Conservation (phyloP, 164 flowering plant species). For the Magnolia sinica region DNA sequence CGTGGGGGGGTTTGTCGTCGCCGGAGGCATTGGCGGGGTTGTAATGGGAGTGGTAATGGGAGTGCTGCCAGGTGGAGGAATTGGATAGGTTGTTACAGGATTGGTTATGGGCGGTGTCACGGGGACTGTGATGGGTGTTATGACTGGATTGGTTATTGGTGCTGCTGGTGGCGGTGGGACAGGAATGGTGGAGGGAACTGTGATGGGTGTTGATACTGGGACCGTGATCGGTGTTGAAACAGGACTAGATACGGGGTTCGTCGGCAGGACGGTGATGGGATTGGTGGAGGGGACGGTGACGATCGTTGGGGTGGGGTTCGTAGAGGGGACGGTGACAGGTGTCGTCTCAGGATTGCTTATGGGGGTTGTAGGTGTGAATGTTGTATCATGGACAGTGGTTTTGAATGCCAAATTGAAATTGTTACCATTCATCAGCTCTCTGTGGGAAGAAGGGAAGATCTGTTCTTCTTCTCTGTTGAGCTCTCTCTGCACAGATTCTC, state of each 20-base stretch:
- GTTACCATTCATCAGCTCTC: constrained; percentile 33
- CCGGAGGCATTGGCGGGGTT: constrained; percentile 41
- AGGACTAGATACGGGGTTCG: constrained; percentile 24
- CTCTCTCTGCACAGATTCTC: constrained; percentile 22
- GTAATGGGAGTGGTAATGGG: constrained; percentile 32
- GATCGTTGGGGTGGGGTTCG: constrained; percentile 31
- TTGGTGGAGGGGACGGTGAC: constrained; percentile 50
- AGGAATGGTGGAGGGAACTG: constrained; percentile 7
- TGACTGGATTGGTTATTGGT: constrained; percentile 13
- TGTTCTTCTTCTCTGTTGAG: constrained; percentile 27
- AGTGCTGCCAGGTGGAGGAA: constrained; percentile 26
- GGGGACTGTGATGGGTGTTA: constrained; percentile 10
- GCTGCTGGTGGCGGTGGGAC: neutral
- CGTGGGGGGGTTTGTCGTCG: constrained; percentile 38
- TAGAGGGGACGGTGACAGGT: constrained; percentile 11
- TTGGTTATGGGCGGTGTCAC: constrained; percentile 25
- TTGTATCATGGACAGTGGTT: constrained; percentile 12
- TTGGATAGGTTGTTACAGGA: constrained; percentile 47
- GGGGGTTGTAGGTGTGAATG: constrained; percentile 8
- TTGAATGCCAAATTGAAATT: constrained; percentile 11
- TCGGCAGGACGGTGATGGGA: constrained; percentile 24
- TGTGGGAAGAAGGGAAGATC: constrained; percentile 27
- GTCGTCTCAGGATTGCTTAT: constrained; percentile 19
- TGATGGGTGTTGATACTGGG: constrained; percentile 20
- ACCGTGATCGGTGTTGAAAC: constrained; percentile 33